A percentile compares a stretch with the other conserved stretches of the same genome.
Evolutionary conservation across 176 grass and related monocot species (phyloP).

Genomic region (Phragmites australis): DNA sequence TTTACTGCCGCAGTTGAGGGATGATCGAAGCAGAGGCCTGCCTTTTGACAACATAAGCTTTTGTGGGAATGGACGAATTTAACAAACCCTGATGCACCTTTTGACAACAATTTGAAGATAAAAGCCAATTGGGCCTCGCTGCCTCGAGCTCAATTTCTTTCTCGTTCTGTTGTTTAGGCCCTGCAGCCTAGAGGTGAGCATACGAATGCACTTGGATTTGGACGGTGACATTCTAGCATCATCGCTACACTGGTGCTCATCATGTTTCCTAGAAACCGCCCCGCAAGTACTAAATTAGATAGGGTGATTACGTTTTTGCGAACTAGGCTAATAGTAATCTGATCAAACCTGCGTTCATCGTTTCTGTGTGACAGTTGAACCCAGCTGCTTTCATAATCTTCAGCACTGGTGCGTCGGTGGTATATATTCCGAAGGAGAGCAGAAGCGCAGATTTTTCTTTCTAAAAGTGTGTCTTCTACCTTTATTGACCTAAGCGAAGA

Average conservation of each 20-base stretch:
- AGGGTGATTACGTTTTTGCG: too few relatives aligned
- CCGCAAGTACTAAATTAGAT: not conserved
- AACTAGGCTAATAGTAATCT: not conserved
- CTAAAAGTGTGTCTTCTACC: too few relatives aligned
- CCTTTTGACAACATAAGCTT: slow-evolving; percentile 41
- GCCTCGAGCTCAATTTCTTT: not conserved
- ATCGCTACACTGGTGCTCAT: not conserved
- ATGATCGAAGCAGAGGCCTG: slow-evolving; percentile 41
- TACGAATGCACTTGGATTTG: not conserved
- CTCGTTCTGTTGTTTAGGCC: slow-evolving; percentile 29
- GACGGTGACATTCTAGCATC: slow-evolving; percentile 2
- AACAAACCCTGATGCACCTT: slow-evolving; percentile 21
- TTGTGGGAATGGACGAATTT: slow-evolving; percentile 41
- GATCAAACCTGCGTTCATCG: not conserved
- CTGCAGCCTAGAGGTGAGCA: not conserved
- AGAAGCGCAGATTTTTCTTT: not conserved
- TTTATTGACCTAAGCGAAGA: not conserved
- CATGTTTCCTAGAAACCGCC: not conserved
- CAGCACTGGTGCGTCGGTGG: not conserved
- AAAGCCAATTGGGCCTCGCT: slow-evolving; percentile 35
- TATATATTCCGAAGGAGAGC: not conserved
- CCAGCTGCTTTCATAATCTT: not conserved
- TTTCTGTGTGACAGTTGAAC: not conserved
- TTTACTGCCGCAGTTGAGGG: slow-evolving; percentile 34
- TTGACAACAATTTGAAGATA: too few relatives aligned